Conservation (phyloP, 1,139 yeast genomes). For the Kurtzmaniella quercitrusa region DNA sequence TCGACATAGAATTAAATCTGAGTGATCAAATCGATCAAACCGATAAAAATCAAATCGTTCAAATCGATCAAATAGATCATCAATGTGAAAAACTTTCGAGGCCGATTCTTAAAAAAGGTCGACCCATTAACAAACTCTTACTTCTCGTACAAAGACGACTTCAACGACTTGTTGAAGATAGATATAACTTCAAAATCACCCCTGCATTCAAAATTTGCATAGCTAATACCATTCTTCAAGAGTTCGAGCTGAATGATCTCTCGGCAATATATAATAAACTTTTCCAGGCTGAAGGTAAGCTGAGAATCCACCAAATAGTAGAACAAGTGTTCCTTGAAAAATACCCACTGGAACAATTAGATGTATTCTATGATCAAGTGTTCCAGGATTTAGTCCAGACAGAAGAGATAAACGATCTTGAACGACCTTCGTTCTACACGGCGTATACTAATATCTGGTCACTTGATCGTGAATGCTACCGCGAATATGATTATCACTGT, state of each 20-base stretch:
- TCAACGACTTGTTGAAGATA: conserved; percentile 6
- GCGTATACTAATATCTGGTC: conserved; percentile 8
- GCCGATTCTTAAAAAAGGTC: background rate
- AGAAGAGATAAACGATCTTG: background rate
- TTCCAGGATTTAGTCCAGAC: conserved; percentile 2
- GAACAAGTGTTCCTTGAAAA: conserved; percentile 6
- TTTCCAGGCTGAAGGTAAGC: conserved; percentile 5
- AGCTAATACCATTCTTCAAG: conserved; percentile 8
- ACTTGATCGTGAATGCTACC: conserved; percentile 6
- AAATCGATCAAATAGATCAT: background rate
- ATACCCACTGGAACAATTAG: conserved; percentile 9
- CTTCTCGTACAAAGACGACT: conserved; percentile 5
- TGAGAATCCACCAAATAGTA: conserved; percentile 6
- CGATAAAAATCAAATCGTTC: no score
- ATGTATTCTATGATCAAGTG: conserved; percentile 8
- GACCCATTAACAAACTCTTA: conserved; percentile 1
- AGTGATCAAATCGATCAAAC: no score
- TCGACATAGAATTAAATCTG: background rate
- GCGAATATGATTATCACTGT: conserved; percentile 6
- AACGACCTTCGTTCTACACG: conserved; percentile 7
- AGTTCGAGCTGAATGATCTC: conserved; percentile 8
- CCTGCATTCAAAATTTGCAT: conserved; percentile 4
- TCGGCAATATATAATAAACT: conserved; percentile 8
- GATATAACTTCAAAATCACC: conserved; percentile 3
- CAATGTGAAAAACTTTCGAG: background rate